Conservation (phyloP, 208 protist species). For the Entamoeba moshkovskii region DNA sequence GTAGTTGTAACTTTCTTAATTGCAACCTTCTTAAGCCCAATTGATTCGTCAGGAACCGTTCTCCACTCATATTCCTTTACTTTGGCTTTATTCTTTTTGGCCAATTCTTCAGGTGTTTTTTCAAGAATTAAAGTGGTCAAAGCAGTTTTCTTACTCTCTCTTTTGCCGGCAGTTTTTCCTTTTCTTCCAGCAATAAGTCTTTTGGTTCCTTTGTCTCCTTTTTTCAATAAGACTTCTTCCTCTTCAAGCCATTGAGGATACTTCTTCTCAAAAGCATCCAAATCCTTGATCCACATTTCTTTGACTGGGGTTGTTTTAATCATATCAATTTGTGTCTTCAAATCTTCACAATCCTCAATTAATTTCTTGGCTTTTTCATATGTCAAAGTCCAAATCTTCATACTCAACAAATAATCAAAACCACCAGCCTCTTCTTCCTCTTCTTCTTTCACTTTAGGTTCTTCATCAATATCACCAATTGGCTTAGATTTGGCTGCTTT, state of each 20-base stretch:
- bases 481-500: not conserved
- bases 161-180: not conserved
- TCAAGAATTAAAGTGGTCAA: not conserved
- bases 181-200: not conserved
- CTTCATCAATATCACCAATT: not conserved
- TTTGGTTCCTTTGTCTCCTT: not conserved
- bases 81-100: not conserved
- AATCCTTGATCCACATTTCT: not conserved
- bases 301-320: not conserved
- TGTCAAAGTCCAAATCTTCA: not conserved
- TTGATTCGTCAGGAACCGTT: not conserved
- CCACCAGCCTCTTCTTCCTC: not conserved
- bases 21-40: not conserved
- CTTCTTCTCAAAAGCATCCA: not conserved
- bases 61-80: not conserved
- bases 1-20: not conserved
- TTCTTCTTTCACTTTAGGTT: not conserved
- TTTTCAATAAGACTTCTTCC: not conserved
- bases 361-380: not conserved
- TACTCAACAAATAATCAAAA: not conserved
- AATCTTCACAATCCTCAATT: not conserved
- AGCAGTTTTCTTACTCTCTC: not conserved
- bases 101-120: not conserved
- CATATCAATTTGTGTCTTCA: not conserved
- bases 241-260: not conserved